phyloP scores from a whole-genome alignment of 140 eudicot genomes.

The Flaveria floridana region DNA sequence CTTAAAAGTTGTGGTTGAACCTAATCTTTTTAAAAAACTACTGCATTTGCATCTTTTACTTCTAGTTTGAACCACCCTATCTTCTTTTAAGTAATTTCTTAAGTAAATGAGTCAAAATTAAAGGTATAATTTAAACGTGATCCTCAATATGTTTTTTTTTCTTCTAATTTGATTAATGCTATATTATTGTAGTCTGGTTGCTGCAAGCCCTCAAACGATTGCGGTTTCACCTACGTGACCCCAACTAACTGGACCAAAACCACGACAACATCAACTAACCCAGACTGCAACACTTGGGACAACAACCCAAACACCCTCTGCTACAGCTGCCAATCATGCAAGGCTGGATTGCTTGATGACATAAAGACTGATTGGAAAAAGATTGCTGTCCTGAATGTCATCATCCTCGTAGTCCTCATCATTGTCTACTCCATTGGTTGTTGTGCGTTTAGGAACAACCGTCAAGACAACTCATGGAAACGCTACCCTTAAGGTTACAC shows the following conservation, averaged over 20 bases:
- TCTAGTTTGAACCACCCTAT: not conserved
- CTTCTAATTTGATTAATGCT: slow-evolving; percentile 1
- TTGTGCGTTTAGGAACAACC: slow-evolving; percentile 89
- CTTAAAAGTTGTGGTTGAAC: slow-evolving; percentile 5
- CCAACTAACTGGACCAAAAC: slow-evolving; percentile 69
- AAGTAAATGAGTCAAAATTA: slow-evolving; percentile 2
- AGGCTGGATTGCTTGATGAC: slow-evolving; percentile 87
- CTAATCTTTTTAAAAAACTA: not conserved
- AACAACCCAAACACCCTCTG: slow-evolving; percentile 53
- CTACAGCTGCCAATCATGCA: slow-evolving; percentile 83
- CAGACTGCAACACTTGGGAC: slow-evolving; percentile 66
- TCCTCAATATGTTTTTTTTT: not conserved
- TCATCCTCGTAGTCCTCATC: slow-evolving; percentile 65
- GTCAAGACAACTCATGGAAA: slow-evolving; percentile 67
- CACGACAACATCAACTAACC: slow-evolving; percentile 22
- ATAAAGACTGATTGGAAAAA: slow-evolving; percentile 82
- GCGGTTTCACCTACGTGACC: slow-evolving; percentile 50
- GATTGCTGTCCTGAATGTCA: slow-evolving; percentile 66
- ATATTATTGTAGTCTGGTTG: slow-evolving; percentile 66
- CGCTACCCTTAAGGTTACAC: slow-evolving; percentile 52
- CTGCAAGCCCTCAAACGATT: slow-evolving; percentile 73
- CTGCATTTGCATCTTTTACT: too few species aligned
- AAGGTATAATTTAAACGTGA: not conserved
- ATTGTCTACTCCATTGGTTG: slow-evolving; percentile 82
- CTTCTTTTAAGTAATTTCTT: not conserved